Evolutionary conservation across 2,329 filamentous ascomycete species (phyloP), one percentile per base, ranked within the genome.

Genomic region (Beauveria sp.): DNA sequence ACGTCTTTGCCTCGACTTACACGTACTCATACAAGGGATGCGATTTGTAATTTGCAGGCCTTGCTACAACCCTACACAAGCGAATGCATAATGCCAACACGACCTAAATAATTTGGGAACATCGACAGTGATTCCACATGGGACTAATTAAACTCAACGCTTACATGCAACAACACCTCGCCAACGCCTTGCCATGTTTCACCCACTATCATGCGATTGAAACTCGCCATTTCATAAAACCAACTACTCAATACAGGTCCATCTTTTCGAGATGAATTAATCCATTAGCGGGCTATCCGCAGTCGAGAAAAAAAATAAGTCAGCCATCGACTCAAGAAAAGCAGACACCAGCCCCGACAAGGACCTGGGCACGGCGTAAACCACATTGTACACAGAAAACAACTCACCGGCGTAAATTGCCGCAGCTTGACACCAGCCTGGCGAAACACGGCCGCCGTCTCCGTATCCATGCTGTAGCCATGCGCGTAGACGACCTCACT

Each of bases 401-500:
- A 40, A 82, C 86, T 77, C 73, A 92, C 90, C 64, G 91, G 91
- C 64, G 87, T 88, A 71, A 96, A 97, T 73, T 97, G 92, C 67
- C 94, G 83, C 69, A 99, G 76, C 63, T 82, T 84, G 20, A 97
- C 90, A 1, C 93, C 93, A 7, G 92, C 92, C 72, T 92, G 85
- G 62, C 84, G 79, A 66, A 99, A 90, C 30, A 99, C 89, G 56
- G 84, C 83, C 9, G 92, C 91, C 43, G 91, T 90, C 72, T 91
- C 85, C 46, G 79, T 84, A 70, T 99, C 94, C 88, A 99, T 97
- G 72, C 93, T 93, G 72, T 99, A 99, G 28, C 89, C 86, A 71
- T 96, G 89, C 66, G 86, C 92, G 70, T 96, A 99, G 16, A 99
- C 92, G 16, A 99, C 94, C 79, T 99, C 94, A 47, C 84, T 86